Evolutionary conservation across 1,139 yeast species (phyloP).

Genomic region (Scheffersomyces stambukii): DNA sequence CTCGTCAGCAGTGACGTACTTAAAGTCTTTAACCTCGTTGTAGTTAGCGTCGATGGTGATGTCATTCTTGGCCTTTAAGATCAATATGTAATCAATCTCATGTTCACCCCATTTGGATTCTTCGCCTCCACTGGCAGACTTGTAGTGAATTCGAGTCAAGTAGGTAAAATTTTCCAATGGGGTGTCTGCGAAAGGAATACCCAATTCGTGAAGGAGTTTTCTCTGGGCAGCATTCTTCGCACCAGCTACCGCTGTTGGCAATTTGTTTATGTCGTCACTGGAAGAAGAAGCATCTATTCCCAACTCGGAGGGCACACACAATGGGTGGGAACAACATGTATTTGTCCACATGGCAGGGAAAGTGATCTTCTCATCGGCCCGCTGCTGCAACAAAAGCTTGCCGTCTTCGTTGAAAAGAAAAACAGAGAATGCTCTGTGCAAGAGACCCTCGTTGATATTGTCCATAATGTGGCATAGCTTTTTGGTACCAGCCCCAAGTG

Average conservation of each 20-base stretch:
- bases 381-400: constrained; percentile 79
- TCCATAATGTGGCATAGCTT: constrained; percentile 88
- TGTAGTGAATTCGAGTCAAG: constrained; percentile 91
- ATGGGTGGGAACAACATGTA: constrained; percentile 97
- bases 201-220: constrained; percentile 88
- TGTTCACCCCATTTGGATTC: constrained; percentile 95
- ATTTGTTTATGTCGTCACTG: constrained; percentile 37
- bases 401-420: constrained; percentile 79
- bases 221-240: constrained; percentile 88
- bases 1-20: constrained; percentile 66
- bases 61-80: constrained; percentile 60
- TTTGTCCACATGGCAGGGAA: constrained; percentile 98
- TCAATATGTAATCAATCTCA: constrained; percentile 90
- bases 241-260: constrained; percentile 59
- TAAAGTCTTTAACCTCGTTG: constrained; percentile 81
- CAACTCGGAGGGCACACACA: constrained; percentile 76
- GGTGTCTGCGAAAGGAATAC: constrained; percentile 60
- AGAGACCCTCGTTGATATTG: constrained; percentile 76
- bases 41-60: constrained; percentile 50
- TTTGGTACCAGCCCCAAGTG: constrained; percentile 92
- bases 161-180: constrained; percentile 73
- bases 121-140: constrained; percentile 67
- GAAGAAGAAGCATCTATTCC: constrained; percentile 38
- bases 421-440: constrained; percentile 95
- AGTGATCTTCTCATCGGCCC: constrained; percentile 95